phyloP scores from a whole-genome alignment of 2,329 filamentous ascomycete genomes.

The Paradendryphiella salina region DNA sequence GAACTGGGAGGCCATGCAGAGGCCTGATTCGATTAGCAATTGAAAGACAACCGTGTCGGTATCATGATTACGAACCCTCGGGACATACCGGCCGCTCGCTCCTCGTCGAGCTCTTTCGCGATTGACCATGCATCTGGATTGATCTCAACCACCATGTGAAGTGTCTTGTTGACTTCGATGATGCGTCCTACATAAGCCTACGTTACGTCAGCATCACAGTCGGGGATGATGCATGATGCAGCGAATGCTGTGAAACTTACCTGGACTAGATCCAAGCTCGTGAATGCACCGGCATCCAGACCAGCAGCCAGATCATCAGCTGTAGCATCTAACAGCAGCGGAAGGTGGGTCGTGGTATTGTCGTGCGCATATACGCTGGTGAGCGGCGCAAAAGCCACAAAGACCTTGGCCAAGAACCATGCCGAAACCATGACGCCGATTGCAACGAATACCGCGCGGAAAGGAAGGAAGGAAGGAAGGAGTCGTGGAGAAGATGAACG shows the following conservation, averaged over 20 bases:
- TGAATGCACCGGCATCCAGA: conserved; percentile 56
- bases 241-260: conserved; percentile 9
- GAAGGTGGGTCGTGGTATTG: conserved; percentile 22
- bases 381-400: conserved; percentile 28
- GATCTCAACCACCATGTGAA: conserved; percentile 59
- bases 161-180: conserved; percentile 56
- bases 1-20: conserved; percentile 66
- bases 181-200: conserved; percentile 58
- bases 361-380: conserved; percentile 21
- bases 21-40: conserved; percentile 45
- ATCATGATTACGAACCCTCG: conserved; percentile 47
- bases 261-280: conserved; percentile 60
- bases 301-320: conserved; percentile 57
- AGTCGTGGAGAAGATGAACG: neutral
- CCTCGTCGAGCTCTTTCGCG: conserved; percentile 53
- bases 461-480: neutral
- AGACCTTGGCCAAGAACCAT: conserved; percentile 20
- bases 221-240: neutral
- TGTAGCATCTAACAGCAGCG: conserved; percentile 55
- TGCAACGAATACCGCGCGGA: neutral
- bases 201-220: conserved; percentile 3
- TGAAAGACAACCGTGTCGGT: neutral
- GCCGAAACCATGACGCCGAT: conserved; percentile 28
- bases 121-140: conserved; percentile 60
- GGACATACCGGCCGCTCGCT: conserved; percentile 53